Evolutionary conservation across 345 rosid species (phyloP).

Genomic region (Pistacia atlantica): DNA sequence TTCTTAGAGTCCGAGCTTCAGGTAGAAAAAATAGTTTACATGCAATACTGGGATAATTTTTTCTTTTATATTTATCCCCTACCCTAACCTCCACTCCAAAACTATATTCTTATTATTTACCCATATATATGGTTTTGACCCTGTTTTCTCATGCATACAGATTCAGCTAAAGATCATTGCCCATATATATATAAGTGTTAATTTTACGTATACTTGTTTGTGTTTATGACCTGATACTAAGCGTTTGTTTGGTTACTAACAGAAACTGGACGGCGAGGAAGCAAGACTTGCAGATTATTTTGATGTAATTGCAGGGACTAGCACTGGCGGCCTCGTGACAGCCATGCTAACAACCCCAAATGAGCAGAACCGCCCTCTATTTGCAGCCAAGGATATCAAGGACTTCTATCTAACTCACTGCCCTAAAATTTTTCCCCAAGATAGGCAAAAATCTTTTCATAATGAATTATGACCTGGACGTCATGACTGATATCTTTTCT

Average conservation of each 20-base stretch:
- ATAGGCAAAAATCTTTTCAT: slow-evolving; percentile 23
- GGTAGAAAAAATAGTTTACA: slow-evolving; percentile 28
- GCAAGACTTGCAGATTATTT: slow-evolving; percentile 79
- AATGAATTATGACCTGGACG: background rate
- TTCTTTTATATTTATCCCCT: too few species aligned
- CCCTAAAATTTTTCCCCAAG: slow-evolving; percentile 67
- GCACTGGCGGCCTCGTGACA: slow-evolving; percentile 75
- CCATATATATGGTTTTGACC: background rate
- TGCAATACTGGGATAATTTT: too few species aligned
- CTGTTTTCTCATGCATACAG: too few species aligned
- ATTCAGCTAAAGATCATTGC: too few species aligned
- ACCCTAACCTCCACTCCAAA: too few species aligned
- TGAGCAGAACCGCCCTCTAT: slow-evolving; percentile 57
- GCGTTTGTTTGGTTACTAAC: slow-evolving; percentile 52
- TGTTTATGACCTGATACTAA: slow-evolving; percentile 10
- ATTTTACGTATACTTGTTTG: too few species aligned
- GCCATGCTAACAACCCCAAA: slow-evolving; percentile 69
- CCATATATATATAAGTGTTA: too few species aligned
- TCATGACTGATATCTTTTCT: background rate
- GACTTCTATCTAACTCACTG: slow-evolving; percentile 50
- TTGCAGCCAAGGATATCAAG: slow-evolving; percentile 64
- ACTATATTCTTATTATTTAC: slow-evolving; percentile 44
- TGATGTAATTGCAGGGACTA: slow-evolving; percentile 66
- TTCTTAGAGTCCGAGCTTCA: slow-evolving; percentile 69
- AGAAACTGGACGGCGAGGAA: slow-evolving; percentile 71